A percentile compares a stretch with the other conserved stretches of the same genome.
Evolutionary conservation across 2,329 filamentous ascomycete genomes (phyloP).

Genomic region (Diaporthe sp.): DNA sequence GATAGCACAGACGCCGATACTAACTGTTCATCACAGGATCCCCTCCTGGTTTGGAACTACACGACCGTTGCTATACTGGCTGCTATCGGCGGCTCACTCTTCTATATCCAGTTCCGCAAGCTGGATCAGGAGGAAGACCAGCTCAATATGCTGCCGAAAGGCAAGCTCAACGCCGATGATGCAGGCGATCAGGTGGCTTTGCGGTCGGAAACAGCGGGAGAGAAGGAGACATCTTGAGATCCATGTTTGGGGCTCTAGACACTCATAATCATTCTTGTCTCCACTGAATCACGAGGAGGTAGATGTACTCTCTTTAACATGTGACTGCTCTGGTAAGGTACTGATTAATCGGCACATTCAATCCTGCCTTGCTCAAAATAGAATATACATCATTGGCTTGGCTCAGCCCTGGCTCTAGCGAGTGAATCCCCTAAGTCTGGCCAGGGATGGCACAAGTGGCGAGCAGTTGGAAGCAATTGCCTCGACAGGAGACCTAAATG

Average conservation of each 20-base stretch:
- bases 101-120: conserved; percentile 74
- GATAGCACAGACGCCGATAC: background rate
- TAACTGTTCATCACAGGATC: conserved; percentile 57
- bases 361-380: background rate
- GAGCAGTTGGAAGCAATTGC: background rate
- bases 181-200: background rate
- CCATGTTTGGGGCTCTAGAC: background rate
- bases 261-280: background rate
- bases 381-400: background rate
- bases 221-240: conserved; percentile 14
- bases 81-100: conserved; percentile 71
- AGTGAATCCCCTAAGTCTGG: background rate
- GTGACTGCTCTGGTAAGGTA: background rate
- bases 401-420: background rate
- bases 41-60: conserved; percentile 82
- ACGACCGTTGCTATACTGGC: conserved; percentile 74
- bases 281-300: background rate
- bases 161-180: conserved; percentile 4
- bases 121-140: conserved; percentile 73
- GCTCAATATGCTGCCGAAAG: conserved; percentile 64
- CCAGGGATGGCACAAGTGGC: too few species aligned
- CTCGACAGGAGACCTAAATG: background rate
- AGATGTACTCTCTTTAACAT: background rate
- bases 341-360: background rate
- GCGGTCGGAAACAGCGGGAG: background rate